A percentile compares a stretch with the other conserved stretches of the same genome.
These are phyloP conservation scores for Physocladia obscura DNA, from an alignment of 192 early-diverging fungal genomes.

Conservation along the genomic window DNA sequence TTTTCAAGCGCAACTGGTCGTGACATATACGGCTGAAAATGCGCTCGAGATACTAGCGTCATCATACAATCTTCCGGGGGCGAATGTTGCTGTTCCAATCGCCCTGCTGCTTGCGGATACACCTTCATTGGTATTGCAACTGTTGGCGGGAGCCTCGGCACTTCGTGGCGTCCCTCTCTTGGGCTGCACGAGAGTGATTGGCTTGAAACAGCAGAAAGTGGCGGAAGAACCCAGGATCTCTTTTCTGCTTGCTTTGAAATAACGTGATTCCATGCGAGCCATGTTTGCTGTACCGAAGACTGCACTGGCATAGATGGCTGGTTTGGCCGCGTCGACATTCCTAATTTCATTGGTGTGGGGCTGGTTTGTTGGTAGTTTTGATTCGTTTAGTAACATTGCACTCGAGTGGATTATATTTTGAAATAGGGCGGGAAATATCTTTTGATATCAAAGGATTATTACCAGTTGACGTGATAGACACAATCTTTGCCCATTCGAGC, in stretches of 20 bases:
- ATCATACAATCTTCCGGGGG: too few species aligned
- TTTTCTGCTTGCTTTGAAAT: too few species aligned
- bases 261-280: too few species aligned
- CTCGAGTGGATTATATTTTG: neutral
- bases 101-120: too few species aligned
- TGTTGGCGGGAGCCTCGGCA: too few species aligned
- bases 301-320: neutral
- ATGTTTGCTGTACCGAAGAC: neutral
- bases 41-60: too few species aligned
- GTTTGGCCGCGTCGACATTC: neutral
- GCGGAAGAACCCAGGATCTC: too few species aligned
- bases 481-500: neutral
- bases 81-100: too few species aligned
- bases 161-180: neutral
- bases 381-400: neutral
- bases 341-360: neutral
- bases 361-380: neutral
- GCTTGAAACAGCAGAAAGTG: neutral
- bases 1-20: too few species aligned
- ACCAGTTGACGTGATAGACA: neutral
- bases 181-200: neutral
- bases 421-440: neutral
- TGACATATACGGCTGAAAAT: too few species aligned
- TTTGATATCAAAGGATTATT: neutral
- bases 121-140: too few species aligned